Percentiles rank a stretch among this genome's conserved stretches.
Conservation (phyloP, 2,329 filamentous ascomycete genomes). For the Xylariales sp. region DNA sequence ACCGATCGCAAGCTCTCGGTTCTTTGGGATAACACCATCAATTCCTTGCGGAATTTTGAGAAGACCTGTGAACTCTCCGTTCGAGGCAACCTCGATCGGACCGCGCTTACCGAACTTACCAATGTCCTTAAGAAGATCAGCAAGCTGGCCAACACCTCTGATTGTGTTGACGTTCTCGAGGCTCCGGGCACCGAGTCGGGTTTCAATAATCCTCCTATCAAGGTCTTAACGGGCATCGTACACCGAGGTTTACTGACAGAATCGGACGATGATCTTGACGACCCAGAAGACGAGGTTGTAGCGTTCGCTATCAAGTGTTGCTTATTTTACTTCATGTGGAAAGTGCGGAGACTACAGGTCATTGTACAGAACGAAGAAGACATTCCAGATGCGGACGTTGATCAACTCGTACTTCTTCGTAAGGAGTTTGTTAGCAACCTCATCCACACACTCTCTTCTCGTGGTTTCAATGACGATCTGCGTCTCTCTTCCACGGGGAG, state of each 20-base stretch:
- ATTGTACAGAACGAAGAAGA: slow-evolving; percentile 50
- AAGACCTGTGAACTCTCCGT: slow-evolving; percentile 66
- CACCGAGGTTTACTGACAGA: slow-evolving; percentile 68
- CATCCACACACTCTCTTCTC: slow-evolving; percentile 63
- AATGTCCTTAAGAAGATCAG: slow-evolving; percentile 75
- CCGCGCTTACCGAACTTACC: slow-evolving; percentile 63
- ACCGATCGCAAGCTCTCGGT: slow-evolving; percentile 74
- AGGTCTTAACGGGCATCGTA: slow-evolving; percentile 67
- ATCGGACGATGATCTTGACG: slow-evolving; percentile 65
- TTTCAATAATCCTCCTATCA: slow-evolving; percentile 51
- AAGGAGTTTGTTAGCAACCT: slow-evolving; percentile 57
- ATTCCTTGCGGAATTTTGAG: slow-evolving; percentile 66
- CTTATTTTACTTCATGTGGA: slow-evolving; percentile 96
- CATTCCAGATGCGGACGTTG: slow-evolving; percentile 54
- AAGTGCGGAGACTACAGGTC: slow-evolving; percentile 57
- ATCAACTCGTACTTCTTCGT: slow-evolving; percentile 52
- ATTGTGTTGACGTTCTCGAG: slow-evolving; percentile 74
- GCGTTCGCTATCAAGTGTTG: slow-evolving; percentile 70
- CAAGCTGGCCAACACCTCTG: slow-evolving; percentile 73
- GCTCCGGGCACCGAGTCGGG: slow-evolving; percentile 44
- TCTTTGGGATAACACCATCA: slow-evolving; percentile 81
- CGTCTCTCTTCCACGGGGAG: slow-evolving; percentile 70
- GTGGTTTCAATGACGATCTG: slow-evolving; percentile 69
- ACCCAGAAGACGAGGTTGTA: slow-evolving; percentile 74
- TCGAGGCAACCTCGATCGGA: slow-evolving; percentile 63